These are phyloP conservation scores for Diddensiella caesifluorescens DNA, from an alignment of 805 yeast species.

Conservation along the genomic window DNA sequence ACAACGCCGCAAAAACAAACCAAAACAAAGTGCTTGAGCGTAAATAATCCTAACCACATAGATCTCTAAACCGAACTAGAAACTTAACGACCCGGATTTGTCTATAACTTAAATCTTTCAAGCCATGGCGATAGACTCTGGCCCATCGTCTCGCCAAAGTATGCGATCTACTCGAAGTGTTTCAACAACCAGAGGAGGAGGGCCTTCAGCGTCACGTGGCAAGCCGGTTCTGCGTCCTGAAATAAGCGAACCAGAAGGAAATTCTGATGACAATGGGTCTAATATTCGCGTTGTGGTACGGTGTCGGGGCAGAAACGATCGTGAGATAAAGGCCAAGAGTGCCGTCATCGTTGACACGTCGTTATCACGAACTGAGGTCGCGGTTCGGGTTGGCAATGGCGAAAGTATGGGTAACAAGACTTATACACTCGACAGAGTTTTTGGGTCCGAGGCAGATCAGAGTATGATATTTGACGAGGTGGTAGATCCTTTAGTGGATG, in stretches of 20 bases:
- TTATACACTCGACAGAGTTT: conserved; percentile 72
- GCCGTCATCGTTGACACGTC: conserved; percentile 55
- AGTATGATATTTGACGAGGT: conserved; percentile 56
- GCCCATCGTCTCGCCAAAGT: too few relatives aligned
- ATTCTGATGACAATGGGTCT: conserved; percentile 26
- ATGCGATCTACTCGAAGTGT: too few relatives aligned
- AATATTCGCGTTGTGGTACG: conserved; percentile 61
- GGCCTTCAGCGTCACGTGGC: too few relatives aligned
- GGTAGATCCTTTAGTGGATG: conserved; percentile 59
- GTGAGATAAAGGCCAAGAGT: conserved; percentile 53
- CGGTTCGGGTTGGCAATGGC: conserved; percentile 38
- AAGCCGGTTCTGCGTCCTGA: too few relatives aligned
- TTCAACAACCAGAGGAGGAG: too few relatives aligned
- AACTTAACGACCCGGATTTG: too few relatives aligned
- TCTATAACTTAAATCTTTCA: too few relatives aligned
- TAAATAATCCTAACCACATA: too few relatives aligned
- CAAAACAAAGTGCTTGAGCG: too few relatives aligned
- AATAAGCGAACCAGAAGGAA: background rate
- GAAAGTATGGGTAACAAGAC: conserved; percentile 38
- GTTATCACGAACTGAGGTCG: conserved; percentile 45
- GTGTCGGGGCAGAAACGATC: conserved; percentile 55
- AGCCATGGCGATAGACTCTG: too few relatives aligned
- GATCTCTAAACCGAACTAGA: too few relatives aligned
- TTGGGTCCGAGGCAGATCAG: conserved; percentile 80
- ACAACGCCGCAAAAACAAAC: too few relatives aligned